These are phyloP conservation scores for Massarina eburnea DNA, from an alignment of 2,329 filamentous ascomycete genomes.

Conservation along the genomic window DNA sequence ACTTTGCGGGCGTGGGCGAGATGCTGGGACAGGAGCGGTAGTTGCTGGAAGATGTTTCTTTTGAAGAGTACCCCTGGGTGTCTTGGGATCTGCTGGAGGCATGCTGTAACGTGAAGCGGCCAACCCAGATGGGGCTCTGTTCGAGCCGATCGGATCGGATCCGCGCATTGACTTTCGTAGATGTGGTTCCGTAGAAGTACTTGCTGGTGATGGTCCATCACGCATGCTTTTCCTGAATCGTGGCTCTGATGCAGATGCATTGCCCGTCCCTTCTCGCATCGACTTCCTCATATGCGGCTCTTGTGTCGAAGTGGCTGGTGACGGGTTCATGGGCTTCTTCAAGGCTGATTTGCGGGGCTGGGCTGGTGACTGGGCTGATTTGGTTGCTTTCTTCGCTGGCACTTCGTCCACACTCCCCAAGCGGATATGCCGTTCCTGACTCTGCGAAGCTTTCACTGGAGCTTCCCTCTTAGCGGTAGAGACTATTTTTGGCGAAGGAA, in stretches of 20 bases:
- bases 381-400: not conserved
- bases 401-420: not conserved
- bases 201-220: slow-evolving; percentile 7
- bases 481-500: not conserved
- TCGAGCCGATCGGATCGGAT: slow-evolving; percentile 29
- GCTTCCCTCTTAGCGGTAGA: not conserved
- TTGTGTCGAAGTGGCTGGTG: slow-evolving; percentile 19
- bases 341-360: slow-evolving; percentile 45
- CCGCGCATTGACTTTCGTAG: slow-evolving; percentile 55
- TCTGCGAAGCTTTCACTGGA: not conserved
- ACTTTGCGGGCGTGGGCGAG: slow-evolving; percentile 31
- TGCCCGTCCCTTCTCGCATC: slow-evolving; percentile 30
- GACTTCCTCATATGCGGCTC: slow-evolving; percentile 40
- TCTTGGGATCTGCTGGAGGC: slow-evolving; percentile 22
- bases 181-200: slow-evolving; percentile 16
- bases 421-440: not conserved
- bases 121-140: slow-evolving; percentile 29
- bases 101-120: slow-evolving; percentile 40
- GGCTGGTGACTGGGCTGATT: slow-evolving; percentile 19
- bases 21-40: slow-evolving; percentile 8
- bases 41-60: slow-evolving; percentile 42
- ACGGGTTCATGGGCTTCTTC: slow-evolving; percentile 42
- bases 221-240: slow-evolving; percentile 43
- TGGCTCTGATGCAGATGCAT: slow-evolving; percentile 14
- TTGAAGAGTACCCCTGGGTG: slow-evolving; percentile 40